A percentile compares a stretch with the other conserved stretches of the same genome.
Evolutionary conservation across 345 rosid genomes (phyloP).

Genomic region (Boechera stricta): DNA sequence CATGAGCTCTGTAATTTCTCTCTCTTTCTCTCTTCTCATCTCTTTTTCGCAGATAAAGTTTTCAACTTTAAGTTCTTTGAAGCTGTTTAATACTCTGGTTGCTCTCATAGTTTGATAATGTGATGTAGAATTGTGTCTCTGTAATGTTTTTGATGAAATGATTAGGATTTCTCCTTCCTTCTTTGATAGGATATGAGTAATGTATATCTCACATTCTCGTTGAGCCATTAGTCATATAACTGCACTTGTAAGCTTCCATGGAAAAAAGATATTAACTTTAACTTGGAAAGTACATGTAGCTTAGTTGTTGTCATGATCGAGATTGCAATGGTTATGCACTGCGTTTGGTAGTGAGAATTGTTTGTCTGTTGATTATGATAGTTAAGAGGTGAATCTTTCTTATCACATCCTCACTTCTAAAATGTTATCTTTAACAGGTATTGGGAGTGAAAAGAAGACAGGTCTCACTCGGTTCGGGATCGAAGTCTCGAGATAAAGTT

Average conservation of each 20-base stretch:
- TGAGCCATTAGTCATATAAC: conserved; percentile 15
- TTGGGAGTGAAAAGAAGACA: conserved; percentile 87
- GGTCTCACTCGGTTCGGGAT: conserved; percentile 78
- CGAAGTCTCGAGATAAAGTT: conserved; percentile 90
- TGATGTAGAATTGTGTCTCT: conserved; percentile 4
- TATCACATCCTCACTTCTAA: not conserved
- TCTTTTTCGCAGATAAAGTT: not conserved
- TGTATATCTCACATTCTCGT: conserved; percentile 12
- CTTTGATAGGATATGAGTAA: not conserved
- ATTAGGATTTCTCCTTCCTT: not conserved
- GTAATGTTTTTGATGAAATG: conserved; percentile 20
- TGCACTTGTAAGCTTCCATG: conserved; percentile 1
- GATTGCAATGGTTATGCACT: not conserved
- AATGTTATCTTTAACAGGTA: conserved; percentile 54
- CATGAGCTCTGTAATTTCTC: conserved; percentile 74
- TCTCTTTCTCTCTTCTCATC: not conserved
- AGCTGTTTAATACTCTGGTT: not conserved
- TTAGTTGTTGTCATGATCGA: not conserved
- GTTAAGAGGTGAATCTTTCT: not conserved
- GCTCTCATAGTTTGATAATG: conserved; percentile 13
- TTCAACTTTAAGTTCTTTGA: conserved; percentile 3
- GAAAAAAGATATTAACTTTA: not conserved
- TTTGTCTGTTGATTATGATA: not conserved
- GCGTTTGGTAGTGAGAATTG: not conserved
- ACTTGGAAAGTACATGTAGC: not conserved